Base-by-base conservation (phyloP, 1,139 yeast species). In the Nematodospora anomalae region DNA sequence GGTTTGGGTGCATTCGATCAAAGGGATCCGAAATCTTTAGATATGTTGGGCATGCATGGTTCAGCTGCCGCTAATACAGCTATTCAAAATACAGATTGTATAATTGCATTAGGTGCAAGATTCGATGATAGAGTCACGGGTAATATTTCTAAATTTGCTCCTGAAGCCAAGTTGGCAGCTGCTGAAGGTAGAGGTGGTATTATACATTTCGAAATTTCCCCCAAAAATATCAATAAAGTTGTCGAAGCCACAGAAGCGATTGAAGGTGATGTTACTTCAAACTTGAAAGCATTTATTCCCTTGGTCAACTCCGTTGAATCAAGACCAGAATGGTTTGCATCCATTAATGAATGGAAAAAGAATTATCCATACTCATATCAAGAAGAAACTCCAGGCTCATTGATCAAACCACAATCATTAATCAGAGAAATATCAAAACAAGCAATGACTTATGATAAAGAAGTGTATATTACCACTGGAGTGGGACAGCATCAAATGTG, bases 401-500 rank as follows among this genome's bases (percentile, higher is more conserved):
- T 72, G 52, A 83, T 92, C 53, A 90, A 90, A 61, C 98, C 98
- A 33, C 98, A 92, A 70, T 87, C 97, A 31, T 80, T 90, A 41
- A 80, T 92, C 46, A 67, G 74, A 37, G 92, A 86, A 62, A 75
- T 92, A 42, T 80, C 95, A 7, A 75, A 80, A 46, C 83, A 89
- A 53, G 81, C 90, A 26, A 71, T 70, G 37, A 70, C 71, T 38
- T 76, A 80, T 54, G 80, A 79, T 45, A 86, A 79, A 60, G 87
- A 80, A 46, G 90, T 88, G 45, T 80, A 89, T 55, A 82, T 92
- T 51, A 85, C 97, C 39, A 92, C 98, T 32, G 98, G 98, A 73
- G 97, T 92, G 40, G 98, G 98, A 43, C 98, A 92, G 74, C 98
- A 92, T 75, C 98, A 92, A 72, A 92, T 92, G 98, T 92, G 98